phyloP scores from a whole-genome alignment of 305 asterid genomes.

The Rubia balearica region DNA sequence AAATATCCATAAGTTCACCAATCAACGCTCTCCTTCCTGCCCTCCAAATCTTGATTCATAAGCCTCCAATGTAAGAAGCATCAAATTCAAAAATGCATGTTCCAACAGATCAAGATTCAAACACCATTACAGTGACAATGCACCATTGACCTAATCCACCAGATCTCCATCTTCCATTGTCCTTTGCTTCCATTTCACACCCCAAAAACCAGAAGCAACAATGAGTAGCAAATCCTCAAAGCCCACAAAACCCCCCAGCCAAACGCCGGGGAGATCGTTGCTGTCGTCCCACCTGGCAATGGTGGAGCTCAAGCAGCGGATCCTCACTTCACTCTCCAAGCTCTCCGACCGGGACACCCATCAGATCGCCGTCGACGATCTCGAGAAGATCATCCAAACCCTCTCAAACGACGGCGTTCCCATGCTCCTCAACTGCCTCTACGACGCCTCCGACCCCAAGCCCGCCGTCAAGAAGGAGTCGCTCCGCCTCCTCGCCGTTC shows the following conservation, averaged over 20 bases:
- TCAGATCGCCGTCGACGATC: conserved; percentile 96
- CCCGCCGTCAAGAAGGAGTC: conserved; percentile 84
- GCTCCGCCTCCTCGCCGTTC: conserved; percentile 56
- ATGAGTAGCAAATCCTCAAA: conserved; percentile 45
- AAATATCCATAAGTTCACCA: not conserved
- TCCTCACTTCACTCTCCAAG: conserved; percentile 74
- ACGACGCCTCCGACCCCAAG: conserved; percentile 85
- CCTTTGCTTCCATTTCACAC: not conserved
- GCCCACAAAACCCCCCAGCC: conserved; percentile 62
- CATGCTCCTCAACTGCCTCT: conserved; percentile 85
- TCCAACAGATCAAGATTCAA: not conserved
- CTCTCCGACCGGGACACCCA: conserved; percentile 97
- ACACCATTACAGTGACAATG: not conserved
- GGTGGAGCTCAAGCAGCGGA: conserved; percentile 90
- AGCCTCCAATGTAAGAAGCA: not conserved
- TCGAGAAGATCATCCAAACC: conserved; percentile 66
- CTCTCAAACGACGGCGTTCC: conserved; percentile 79
- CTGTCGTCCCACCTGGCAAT: conserved; percentile 83
- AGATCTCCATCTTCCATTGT: not conserved
- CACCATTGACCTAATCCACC: not conserved
- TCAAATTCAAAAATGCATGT: not conserved
- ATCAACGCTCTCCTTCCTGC: too few relatives aligned
- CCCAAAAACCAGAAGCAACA: not conserved
- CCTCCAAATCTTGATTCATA: not conserved
- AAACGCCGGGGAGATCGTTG: conserved; percentile 32